These are phyloP conservation scores for Ceratobasidium theobromae DNA, from an alignment of 1,284 basidiomycete genomes.

Conservation along the genomic window DNA sequence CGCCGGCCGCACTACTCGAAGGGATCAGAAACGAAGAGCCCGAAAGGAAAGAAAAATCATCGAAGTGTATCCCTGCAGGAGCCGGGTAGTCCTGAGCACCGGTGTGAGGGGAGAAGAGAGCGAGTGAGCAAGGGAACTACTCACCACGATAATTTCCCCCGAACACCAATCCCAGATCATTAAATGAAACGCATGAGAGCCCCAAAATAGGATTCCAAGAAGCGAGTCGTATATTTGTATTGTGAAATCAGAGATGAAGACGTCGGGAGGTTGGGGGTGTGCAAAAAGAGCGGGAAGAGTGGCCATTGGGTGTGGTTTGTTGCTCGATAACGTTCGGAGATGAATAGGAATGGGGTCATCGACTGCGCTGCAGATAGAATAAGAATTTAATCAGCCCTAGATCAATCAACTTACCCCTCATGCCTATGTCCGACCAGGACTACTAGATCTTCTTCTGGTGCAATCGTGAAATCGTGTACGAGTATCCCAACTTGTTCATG, in stretches of 20 bases:
- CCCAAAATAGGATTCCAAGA: constrained; percentile 29
- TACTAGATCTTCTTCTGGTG: constrained; percentile 26
- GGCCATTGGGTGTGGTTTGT: constrained; percentile 26
- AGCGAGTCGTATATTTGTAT: constrained; percentile 30
- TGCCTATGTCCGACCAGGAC: constrained; percentile 27
- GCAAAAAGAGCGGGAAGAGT: constrained; percentile 30
- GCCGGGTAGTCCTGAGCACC: constrained; percentile 20
- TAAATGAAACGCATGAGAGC: constrained; percentile 26
- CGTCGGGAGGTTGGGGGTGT: constrained; percentile 24
- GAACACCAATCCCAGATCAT: constrained; percentile 31
- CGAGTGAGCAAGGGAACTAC: background rate
- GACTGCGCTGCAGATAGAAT: background rate
- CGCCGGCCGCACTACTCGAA: constrained; percentile 17
- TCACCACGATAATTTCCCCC: constrained; percentile 21
- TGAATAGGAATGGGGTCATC: constrained; percentile 27
- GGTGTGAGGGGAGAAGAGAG: background rate
- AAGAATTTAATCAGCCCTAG: background rate
- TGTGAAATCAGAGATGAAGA: constrained; percentile 27
- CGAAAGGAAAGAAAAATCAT: constrained; percentile 24
- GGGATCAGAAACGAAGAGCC: constrained; percentile 24
- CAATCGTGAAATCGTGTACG: constrained; percentile 29
- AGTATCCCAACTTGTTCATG: constrained; percentile 25
- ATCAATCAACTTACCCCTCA: background rate
- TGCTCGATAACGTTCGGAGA: constrained; percentile 18
- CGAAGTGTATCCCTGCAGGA: constrained; percentile 26